phyloP scores from a whole-genome alignment of 169 alveolate genomes.

The Plasmodium cynomolgi region DNA sequence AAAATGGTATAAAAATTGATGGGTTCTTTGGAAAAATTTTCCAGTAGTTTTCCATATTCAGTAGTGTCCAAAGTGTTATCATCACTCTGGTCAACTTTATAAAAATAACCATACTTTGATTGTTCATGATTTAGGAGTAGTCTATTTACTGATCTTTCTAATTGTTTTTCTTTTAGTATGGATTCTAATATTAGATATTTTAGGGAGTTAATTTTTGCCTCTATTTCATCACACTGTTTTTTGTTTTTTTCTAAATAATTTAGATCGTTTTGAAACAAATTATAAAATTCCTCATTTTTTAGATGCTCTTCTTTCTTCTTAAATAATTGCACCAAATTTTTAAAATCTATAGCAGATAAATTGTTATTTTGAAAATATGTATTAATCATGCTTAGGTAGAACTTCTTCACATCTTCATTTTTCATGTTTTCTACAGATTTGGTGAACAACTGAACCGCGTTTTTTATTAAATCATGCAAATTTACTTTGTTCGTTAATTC shows the following conservation, averaged over 20 bases:
- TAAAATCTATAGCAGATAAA: conserved; percentile 23
- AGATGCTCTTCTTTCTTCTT: conserved; percentile 44
- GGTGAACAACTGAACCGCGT: not conserved
- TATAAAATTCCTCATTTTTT: conserved; percentile 45
- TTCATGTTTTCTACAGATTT: conserved; percentile 25
- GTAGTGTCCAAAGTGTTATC: conserved; percentile 61
- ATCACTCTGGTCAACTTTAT: conserved; percentile 57
- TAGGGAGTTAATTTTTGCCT: conserved; percentile 42
- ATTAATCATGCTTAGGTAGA: conserved; percentile 17
- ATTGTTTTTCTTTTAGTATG: conserved; percentile 64
- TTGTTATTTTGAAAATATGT: conserved; percentile 32
- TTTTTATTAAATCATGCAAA: conserved; percentile 32
- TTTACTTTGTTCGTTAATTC: conserved; percentile 55
- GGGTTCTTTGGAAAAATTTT: conserved; percentile 67
- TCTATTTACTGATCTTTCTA: conserved; percentile 68
- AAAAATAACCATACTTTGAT: conserved; percentile 65
- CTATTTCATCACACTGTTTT: conserved; percentile 67
- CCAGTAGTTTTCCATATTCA: conserved; percentile 65
- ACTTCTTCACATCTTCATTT: conserved; percentile 35
- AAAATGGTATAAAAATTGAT: conserved; percentile 49
- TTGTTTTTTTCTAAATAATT: conserved; percentile 60
- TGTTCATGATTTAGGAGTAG: conserved; percentile 57
- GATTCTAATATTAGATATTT: conserved; percentile 58
- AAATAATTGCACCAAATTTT: conserved; percentile 43
- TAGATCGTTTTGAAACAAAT: conserved; percentile 54